Percentiles rank a stretch among this genome's conserved stretches.
Conservation (phyloP, 2,329 filamentous ascomycete species). For the Golovinomyces cichoracearum region DNA sequence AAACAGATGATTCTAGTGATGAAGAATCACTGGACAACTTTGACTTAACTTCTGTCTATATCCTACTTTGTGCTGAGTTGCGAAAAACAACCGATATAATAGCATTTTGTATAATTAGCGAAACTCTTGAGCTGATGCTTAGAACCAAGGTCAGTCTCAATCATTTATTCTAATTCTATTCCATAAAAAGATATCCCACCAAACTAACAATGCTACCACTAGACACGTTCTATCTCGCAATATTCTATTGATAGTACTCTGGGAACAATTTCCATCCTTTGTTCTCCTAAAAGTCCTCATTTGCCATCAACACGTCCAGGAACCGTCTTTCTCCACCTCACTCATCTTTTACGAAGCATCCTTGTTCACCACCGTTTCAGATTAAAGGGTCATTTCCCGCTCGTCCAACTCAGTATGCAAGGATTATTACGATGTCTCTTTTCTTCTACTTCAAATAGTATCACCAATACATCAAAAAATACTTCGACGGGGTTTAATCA, state of each 20-base stretch:
- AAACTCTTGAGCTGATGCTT: slow-evolving; percentile 14
- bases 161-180: background rate
- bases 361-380: slow-evolving; percentile 34
- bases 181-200: no score
- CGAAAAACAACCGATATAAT: slow-evolving; percentile 8
- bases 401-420: slow-evolving; percentile 28
- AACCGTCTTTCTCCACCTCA: slow-evolving; percentile 16
- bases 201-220: no score
- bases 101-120: slow-evolving; percentile 12
- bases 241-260: slow-evolving; percentile 15
- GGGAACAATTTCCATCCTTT: slow-evolving; percentile 13
- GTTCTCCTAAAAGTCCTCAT: slow-evolving; percentile 10
- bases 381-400: slow-evolving; percentile 34
- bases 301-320: slow-evolving; percentile 7
- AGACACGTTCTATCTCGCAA: slow-evolving; percentile 13
- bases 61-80: slow-evolving; percentile 8
- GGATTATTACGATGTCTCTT: slow-evolving; percentile 29
- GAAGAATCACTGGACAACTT: slow-evolving; percentile 5
- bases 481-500: slow-evolving; percentile 2
- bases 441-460: slow-evolving; percentile 15
- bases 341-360: slow-evolving; percentile 27
- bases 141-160: slow-evolving; percentile 11
- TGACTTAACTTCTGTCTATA: slow-evolving; percentile 10
- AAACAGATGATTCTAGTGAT: slow-evolving; percentile 1
- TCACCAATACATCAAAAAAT: slow-evolving; percentile 6